Conservation (phyloP, 2,329 filamentous ascomycete genomes). For the Colletotrichum lentis region DNA sequence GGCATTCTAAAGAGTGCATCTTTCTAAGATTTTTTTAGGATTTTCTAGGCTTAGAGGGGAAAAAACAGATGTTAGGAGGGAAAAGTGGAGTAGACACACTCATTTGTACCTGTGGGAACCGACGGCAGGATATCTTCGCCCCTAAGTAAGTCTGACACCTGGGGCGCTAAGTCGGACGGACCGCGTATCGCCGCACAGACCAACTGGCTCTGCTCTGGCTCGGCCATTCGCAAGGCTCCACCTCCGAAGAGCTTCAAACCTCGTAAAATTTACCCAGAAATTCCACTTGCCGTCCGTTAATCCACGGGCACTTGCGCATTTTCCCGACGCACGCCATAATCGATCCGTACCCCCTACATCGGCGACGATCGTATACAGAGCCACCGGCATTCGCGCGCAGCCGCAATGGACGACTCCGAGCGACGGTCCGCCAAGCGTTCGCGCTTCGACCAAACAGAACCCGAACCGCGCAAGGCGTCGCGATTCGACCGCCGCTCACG, state of each 20-base stretch:
- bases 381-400: neutral
- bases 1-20: too few species aligned
- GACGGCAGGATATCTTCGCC: too few species aligned
- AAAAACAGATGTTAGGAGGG: too few species aligned
- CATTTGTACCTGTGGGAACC: too few species aligned
- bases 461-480: constrained; percentile 77
- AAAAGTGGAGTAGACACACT: too few species aligned
- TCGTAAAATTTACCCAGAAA: constrained; percentile 30
- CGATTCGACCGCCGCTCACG: constrained; percentile 93
- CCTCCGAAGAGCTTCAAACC: constrained; percentile 33
- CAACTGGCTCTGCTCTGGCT: constrained; percentile 14
- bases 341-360: neutral
- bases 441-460: constrained; percentile 91
- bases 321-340: constrained; percentile 6
- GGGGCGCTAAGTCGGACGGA: constrained; percentile 20
- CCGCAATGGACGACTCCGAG: constrained; percentile 76
- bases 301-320: constrained; percentile 15
- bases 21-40: too few species aligned
- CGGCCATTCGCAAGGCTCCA: constrained; percentile 30
- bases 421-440: constrained; percentile 80
- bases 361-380: neutral
- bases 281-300: constrained; percentile 10
- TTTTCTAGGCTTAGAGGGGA: too few species aligned
- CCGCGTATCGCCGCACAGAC: constrained; percentile 24
- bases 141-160: neutral